Evolutionary conservation across 2,329 filamentous ascomycete genomes (phyloP), one percentile per base, ranked within the genome.

Genomic region (Trichoderma sp.): DNA sequence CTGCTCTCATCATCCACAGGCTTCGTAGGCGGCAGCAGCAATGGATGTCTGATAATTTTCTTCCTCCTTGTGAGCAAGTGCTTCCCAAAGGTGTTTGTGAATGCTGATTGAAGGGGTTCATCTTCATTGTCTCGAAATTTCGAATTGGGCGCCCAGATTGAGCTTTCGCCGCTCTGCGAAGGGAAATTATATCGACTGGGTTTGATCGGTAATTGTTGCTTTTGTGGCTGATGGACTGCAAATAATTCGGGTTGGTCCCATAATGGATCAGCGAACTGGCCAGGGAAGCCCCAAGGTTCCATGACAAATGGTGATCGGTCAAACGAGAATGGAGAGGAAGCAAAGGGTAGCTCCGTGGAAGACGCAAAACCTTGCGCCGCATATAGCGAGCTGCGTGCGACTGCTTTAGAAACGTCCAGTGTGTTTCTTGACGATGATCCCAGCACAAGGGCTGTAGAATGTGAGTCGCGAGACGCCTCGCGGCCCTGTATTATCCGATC

Each of bases 151-250:
- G 79, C 77, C 80, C 81, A 82, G 39, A 81, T 81, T 3, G 81
- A 82, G n/a, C 68, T 76, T 30, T 77, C 50, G 1, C 77, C 76
- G 32, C 74, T 76, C 73, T 81, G 74, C 23, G 76, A 74, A 26
- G 81, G 77, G 73, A 78, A 76, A n/a, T 80, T 71, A 73, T 81
- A 79, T 76, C 79, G 76, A 74, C 81, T 75, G 6, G 59, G 62
- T 36, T 34, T 58, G 20, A 67, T n/a, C 1, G 55, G 61, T 13
- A 58, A 55, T 9, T 26, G 62, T 20, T 64, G 62, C 9, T 32
- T 57, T 30, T 53, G 68, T n/a, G 55, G 28, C 11, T 32, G 68
- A 23, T 58, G 70, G 23, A 20, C 26, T 20, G 55, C 13, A 23
- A 67, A 68, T 17, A 72, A 28, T 61, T 68, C 59, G 4, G 62